Evolutionary conservation across 2,329 filamentous ascomycete genomes (phyloP).

Genomic region (Fusarium compactum): DNA sequence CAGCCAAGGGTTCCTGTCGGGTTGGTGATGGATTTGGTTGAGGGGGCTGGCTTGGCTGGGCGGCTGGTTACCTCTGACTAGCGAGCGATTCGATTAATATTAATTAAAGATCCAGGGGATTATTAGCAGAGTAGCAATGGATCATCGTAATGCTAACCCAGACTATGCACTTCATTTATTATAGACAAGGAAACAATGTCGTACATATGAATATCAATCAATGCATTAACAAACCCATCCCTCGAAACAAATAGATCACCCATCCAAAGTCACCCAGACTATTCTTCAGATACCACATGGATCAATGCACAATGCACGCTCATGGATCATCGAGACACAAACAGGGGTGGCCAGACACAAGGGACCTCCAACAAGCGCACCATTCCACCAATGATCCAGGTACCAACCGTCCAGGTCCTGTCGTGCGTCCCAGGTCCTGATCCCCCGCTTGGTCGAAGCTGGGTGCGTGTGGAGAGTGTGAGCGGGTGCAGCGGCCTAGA

Average conservation of each 20-base stretch:
- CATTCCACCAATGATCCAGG: slow-evolving; percentile 41
- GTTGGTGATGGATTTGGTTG: background rate
- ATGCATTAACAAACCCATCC: slow-evolving; percentile 1
- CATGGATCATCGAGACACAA: slow-evolving; percentile 1
- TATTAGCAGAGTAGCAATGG: background rate
- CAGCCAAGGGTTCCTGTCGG: slow-evolving; percentile 12
- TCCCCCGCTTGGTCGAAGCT: slow-evolving; percentile 35
- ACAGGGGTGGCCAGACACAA: slow-evolving; percentile 12
- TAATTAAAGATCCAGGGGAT: slow-evolving; percentile 25
- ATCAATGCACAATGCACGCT: slow-evolving; percentile 6
- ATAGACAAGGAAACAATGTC: slow-evolving; percentile 6
- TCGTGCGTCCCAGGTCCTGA: slow-evolving; percentile 11
- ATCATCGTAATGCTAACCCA: background rate
- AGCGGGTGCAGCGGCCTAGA: slow-evolving; percentile 34
- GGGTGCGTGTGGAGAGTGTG: slow-evolving; percentile 28
- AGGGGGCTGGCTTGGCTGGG: slow-evolving; percentile 8
- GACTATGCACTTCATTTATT: background rate
- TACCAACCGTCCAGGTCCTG: slow-evolving; percentile 30
- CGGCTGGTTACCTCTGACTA: background rate
- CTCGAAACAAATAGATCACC: background rate
- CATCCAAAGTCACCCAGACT: background rate
- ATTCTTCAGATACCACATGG: slow-evolving; percentile 25
- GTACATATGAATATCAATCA: slow-evolving; percentile 1
- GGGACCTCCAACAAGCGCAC: slow-evolving; percentile 39
- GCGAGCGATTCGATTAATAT: slow-evolving; percentile 13